Evolutionary conservation across 441 rosid species (phyloP).

Genomic region (Euphorbia schlechtendalii): DNA sequence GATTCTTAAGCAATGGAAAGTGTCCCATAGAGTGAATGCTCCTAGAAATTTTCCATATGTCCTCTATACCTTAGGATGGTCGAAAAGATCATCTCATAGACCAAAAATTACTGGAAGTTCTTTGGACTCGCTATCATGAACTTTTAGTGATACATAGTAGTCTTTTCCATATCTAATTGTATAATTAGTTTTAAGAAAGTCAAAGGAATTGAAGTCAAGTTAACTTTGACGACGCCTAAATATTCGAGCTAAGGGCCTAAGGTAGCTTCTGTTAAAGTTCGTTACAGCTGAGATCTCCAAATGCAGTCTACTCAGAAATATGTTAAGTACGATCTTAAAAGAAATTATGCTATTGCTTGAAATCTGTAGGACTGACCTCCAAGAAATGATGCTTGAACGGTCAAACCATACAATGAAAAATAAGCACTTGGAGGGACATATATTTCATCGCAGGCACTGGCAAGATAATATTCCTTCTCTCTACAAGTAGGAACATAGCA

Average conservation of each 20-base stretch:
- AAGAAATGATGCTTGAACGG: conserved; percentile 86
- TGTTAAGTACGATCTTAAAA: not conserved
- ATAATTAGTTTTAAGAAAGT: not conserved
- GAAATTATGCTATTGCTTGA: not conserved
- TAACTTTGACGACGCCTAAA: not conserved
- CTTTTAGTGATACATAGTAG: not conserved
- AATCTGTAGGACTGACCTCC: conserved; percentile 47
- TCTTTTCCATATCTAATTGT: not conserved
- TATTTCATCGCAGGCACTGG: conserved; percentile 76
- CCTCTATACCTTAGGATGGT: not conserved
- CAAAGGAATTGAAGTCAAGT: not conserved
- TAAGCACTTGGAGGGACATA: conserved; percentile 95
- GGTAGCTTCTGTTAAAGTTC: too few relatives aligned
- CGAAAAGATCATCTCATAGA: not conserved
- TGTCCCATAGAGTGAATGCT: not conserved
- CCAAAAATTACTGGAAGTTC: conserved; percentile 3
- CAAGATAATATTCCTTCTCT: conserved; percentile 88
- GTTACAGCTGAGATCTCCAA: too few relatives aligned
- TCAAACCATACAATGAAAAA: conserved; percentile 81
- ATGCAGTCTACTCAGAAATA: too few relatives aligned
- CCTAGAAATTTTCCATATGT: not conserved
- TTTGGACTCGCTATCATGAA: not conserved
- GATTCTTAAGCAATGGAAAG: not conserved
- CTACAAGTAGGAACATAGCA: conserved; percentile 71
- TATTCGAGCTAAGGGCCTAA: not conserved